Evolutionary conservation across 2,329 filamentous ascomycete genomes (phyloP), one percentile per base, ranked within the genome.

Genomic region (Aspergillus persii): DNA sequence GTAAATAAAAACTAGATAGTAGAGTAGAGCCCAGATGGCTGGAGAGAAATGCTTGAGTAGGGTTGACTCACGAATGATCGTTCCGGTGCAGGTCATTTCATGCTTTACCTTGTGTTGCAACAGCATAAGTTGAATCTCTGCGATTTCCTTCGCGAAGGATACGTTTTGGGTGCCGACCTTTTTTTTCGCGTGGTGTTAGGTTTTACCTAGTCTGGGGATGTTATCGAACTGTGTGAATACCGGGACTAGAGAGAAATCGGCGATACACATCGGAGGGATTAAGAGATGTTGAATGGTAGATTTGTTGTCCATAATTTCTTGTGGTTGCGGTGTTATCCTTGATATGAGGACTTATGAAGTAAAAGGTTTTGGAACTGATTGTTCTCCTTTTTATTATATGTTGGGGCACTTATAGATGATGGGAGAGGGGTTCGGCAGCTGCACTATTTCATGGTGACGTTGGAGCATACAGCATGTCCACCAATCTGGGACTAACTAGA

Each of bases 21-120:
- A 23, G 18, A 23, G 18, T 23, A 23, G 18, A 23, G 18, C 18
- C 18, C 18, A 23, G 18, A 23, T 23, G 18, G 2, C 18, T 23
- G 18, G 18, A 23, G 18, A 23, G 18, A 23, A 23, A 50, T 52
- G n/a, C 7, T 4, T 8, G 15, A 15, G 39, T 36, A 51, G 53
- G 3, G 11, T 12, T 8, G 50, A 39, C 85, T 58, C 78, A 92
- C 90, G 91, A 60, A 96, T 83, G 0, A 91, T 96, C 0, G 92
- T 96, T 9, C 93, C 93, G 4, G 92, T 92, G 31, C 89, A 90
- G 77, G 96, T 92, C 90, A 96, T 93, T 44, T 84, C 86, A 71
- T 90, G 92, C 63, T 84, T 86, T 62, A 96, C 76, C 1, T 91
- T 91, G 67, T 89, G 92, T 51, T 84, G 85, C 75, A 89, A 86